A percentile compares a stretch with the other conserved stretches of the same genome.
Evolutionary conservation across 2,329 filamentous ascomycete species (phyloP).

Genomic region (Lachnellula suecica): DNA sequence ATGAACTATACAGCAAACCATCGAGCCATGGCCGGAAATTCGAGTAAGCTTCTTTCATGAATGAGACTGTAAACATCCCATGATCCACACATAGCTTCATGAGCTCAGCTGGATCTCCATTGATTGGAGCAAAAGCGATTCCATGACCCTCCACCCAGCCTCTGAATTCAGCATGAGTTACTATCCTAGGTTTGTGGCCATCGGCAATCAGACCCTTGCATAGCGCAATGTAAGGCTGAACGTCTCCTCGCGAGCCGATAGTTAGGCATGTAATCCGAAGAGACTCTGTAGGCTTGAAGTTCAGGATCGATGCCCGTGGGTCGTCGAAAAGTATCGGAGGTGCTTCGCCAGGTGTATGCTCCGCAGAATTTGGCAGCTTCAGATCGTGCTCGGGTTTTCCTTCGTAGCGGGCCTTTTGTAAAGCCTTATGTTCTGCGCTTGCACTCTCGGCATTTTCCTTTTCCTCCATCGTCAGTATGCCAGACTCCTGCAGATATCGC

Average conservation of each 20-base stretch:
- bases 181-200: constrained; percentile 83
- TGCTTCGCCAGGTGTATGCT: constrained; percentile 49
- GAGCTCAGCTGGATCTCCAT: constrained; percentile 87
- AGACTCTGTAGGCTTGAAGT: constrained; percentile 81
- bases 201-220: constrained; percentile 89
- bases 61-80: constrained; percentile 93
- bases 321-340: constrained; percentile 88
- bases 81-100: constrained; percentile 97
- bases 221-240: constrained; percentile 95
- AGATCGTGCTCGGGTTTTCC: constrained; percentile 52
- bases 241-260: constrained; percentile 92
- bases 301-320: constrained; percentile 79
- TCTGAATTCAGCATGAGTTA: constrained; percentile 88
- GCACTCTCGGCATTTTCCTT: constrained; percentile 71
- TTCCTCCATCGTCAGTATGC: constrained; percentile 65
- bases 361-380: constrained; percentile 45
- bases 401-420: constrained; percentile 69
- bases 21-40: constrained; percentile 97
- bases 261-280: constrained; percentile 89
- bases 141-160: constrained; percentile 89
- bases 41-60: constrained; percentile 80
- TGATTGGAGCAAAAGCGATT: constrained; percentile 86
- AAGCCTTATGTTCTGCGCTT: constrained; percentile 75
- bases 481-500: constrained; percentile 69
- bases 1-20: constrained; percentile 78